Evolutionary conservation across 1,284 basidiomycete species (phyloP).

Genomic region (Fomitopsis schrenkii): DNA sequence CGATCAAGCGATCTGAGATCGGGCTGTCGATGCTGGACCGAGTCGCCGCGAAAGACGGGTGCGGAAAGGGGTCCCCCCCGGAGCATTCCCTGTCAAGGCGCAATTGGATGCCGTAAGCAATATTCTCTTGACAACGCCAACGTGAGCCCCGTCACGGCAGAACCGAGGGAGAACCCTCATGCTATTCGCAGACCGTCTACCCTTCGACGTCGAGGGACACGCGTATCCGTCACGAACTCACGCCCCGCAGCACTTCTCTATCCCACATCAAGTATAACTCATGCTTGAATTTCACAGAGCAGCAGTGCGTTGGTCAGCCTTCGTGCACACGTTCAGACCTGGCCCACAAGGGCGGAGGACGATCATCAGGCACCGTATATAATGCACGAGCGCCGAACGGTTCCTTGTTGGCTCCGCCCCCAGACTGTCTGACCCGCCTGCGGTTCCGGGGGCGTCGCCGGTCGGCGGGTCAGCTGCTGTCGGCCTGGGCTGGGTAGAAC

Average conservation of each 20-base stretch:
- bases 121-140: background rate
- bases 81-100: background rate
- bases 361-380: background rate
- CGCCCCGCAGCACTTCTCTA: background rate
- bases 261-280: background rate
- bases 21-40: background rate
- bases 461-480: background rate
- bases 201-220: background rate
- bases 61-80: background rate
- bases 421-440: background rate
- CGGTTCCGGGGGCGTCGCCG: background rate
- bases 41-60: background rate
- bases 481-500: conserved; percentile 1
- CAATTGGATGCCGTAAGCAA: background rate
- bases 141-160: background rate
- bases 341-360: background rate
- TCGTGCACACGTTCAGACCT: background rate
- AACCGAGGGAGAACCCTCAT: conserved; percentile 1
- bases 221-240: background rate
- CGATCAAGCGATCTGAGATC: conserved; percentile 2
- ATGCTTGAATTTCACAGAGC: background rate
- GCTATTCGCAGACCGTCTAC: background rate
- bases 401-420: background rate
- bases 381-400: background rate
- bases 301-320: background rate